Evolutionary conservation across 139 green algal genomes (phyloP), one percentile per base, ranked within the genome.

Genomic region (Chlorella sp.): DNA sequence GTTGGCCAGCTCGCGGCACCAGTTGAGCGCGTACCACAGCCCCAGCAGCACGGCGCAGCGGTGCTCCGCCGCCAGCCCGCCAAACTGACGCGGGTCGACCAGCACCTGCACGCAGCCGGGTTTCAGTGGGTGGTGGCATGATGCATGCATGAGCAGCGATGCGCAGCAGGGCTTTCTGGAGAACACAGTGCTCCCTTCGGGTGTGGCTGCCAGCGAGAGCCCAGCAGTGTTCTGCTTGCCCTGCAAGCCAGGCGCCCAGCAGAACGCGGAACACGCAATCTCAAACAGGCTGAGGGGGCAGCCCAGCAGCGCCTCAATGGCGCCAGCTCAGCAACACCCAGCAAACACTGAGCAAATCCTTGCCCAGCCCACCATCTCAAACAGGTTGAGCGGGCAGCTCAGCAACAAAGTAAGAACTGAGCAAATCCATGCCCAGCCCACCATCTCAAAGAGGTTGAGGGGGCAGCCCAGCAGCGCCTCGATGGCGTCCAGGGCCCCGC

Each of bases 1-100:
- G 73, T 84, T 87, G 46, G 74, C 79, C 80, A 89, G 60, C 86
- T 87, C 86, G 16, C 75, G 72, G 32, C 46, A 85, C 86, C 86
- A 89, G 80, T 82, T 89, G 44, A 87, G 64, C 26, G 60, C 60
- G 60, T 83, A 87, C 58, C 81, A 85, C 43, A 87, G 62, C 17
- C 85, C 85, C 48, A 83, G 72, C 73, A 89, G 80, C 44, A 87
- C 72, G 46, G 34, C 67, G 38, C 79, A 30, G 64, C 64, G 73
- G 74, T 80, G 64, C 43, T 70, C 81, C 8, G 32, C 6, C 0
- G 54, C 34, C 41, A 80, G 72, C 30, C 24, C 7, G 16, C 34
- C 51, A 68, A 81, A 86, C 38, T 73, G 40, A 32, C 54, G 41
- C 24, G 81, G 81, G 56, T 26, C 28, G 22, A 41, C 40, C 30